Conservation (phyloP, 139 green algal species). For the Picochlorum sp. region DNA sequence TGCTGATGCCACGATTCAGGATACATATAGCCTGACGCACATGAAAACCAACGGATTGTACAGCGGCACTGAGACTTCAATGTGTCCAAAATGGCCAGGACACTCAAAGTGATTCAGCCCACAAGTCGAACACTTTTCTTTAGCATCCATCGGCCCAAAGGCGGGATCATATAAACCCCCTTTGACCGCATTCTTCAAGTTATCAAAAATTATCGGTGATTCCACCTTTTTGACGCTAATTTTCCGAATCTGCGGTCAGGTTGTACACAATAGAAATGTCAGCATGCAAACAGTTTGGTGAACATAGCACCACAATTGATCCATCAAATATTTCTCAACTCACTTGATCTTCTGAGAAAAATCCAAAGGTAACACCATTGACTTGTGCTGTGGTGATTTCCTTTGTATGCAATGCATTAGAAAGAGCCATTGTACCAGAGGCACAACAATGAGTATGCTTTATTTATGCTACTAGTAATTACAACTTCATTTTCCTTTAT, state of each 20-base stretch:
- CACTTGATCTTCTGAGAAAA: constrained; percentile 88
- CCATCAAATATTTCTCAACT: background rate
- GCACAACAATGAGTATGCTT: too few relatives aligned
- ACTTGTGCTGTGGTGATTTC: constrained; percentile 74
- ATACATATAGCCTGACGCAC: constrained; percentile 31
- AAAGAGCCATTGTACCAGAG: constrained; percentile 5
- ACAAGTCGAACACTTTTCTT: constrained; percentile 78
- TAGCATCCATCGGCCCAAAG: constrained; percentile 72
- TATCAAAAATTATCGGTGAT: constrained; percentile 75
- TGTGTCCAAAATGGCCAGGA: constrained; percentile 95
- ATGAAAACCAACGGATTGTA: constrained; percentile 95
- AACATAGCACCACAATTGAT: background rate
- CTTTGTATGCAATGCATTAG: constrained; percentile 22
- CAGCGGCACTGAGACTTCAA: constrained; percentile 91
- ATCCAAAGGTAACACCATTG: constrained; percentile 64
- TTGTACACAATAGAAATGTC: background rate
- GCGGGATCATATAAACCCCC: constrained; percentile 86
- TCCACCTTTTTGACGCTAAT: constrained; percentile 81
- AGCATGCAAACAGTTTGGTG: background rate
- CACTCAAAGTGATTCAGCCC: constrained; percentile 59
- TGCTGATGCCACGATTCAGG: background rate
- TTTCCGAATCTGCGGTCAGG: constrained; percentile 48
- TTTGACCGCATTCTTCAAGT: constrained; percentile 58
- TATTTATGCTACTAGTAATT: too few relatives aligned
- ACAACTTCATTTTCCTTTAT: too few relatives aligned